A percentile compares a stretch with the other conserved stretches of the same genome.
phyloP scores from a whole-genome alignment of 2,329 filamentous ascomycete species.

The Fusarium anguioides region DNA sequence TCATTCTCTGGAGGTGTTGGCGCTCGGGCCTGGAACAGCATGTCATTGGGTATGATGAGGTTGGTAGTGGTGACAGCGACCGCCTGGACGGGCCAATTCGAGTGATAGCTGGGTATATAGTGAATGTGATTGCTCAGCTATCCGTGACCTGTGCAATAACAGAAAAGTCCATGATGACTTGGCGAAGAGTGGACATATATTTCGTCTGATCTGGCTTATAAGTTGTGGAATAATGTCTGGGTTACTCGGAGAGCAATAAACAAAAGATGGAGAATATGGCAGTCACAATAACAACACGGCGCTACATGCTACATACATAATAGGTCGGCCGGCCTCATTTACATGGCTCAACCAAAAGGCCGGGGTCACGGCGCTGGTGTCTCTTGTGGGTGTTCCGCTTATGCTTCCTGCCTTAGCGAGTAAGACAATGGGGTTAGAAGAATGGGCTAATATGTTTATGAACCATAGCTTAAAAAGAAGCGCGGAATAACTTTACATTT shows the following conservation, averaged over 20 bases:
- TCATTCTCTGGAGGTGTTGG: constrained; percentile 11
- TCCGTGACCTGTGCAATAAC: neutral
- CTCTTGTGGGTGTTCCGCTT: constrained; percentile 29
- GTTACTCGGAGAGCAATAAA: constrained; percentile 15
- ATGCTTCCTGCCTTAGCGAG: constrained; percentile 21
- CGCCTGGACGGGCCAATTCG: constrained; percentile 3
- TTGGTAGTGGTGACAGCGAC: constrained; percentile 15
- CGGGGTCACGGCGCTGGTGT: constrained; percentile 23
- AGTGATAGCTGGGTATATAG: constrained; percentile 11
- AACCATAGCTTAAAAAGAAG: constrained; percentile 27
- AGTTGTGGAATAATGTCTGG: constrained; percentile 27
- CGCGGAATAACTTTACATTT: neutral
- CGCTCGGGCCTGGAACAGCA: constrained; percentile 27
- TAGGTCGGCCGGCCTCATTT: constrained; percentile 31
- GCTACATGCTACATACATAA: neutral
- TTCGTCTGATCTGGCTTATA: constrained; percentile 22
- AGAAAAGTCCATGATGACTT: neutral
- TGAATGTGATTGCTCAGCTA: constrained; percentile 11
- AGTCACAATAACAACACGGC: constrained; percentile 5
- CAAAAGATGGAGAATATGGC: constrained; percentile 30
- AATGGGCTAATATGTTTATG: constrained; percentile 27
- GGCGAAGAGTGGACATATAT: neutral
- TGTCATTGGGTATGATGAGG: constrained; percentile 17
- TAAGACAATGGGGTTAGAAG: constrained; percentile 15
- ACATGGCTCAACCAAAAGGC: constrained; percentile 25